A percentile compares a stretch with the other conserved stretches of the same genome.
Evolutionary conservation across 2,329 filamentous ascomycete species (phyloP).

Genomic region (Teratosphaeriaceae sp.): DNA sequence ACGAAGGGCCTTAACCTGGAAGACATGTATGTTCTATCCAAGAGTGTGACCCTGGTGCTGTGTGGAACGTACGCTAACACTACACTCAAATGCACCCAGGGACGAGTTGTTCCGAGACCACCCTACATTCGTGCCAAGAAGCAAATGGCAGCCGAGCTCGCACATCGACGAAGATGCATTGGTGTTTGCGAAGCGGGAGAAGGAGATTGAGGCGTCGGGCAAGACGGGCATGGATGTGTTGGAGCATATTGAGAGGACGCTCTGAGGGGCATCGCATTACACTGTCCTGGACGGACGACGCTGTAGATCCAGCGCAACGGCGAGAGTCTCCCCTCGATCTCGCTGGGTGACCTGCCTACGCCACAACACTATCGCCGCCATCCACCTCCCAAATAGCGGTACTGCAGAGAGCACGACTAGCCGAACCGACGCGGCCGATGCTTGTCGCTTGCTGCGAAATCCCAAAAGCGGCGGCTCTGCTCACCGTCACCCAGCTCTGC

Average conservation of each 20-base stretch:
- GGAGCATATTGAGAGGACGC: background rate
- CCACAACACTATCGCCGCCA: too few relatives aligned
- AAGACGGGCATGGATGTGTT: background rate
- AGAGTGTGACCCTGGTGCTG: constrained; percentile 1
- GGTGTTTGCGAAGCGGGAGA: constrained; percentile 1
- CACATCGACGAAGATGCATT: constrained; percentile 13
- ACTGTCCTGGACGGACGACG: too few relatives aligned
- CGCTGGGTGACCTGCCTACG: too few relatives aligned
- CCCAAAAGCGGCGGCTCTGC: too few relatives aligned
- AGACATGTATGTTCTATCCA: constrained; percentile 6
- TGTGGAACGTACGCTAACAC: background rate
- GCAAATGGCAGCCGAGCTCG: constrained; percentile 18
- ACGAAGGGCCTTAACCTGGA: constrained; percentile 52
- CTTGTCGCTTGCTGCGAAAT: too few relatives aligned
- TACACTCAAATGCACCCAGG: too few relatives aligned
- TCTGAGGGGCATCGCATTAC: background rate
- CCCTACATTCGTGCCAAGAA: constrained; percentile 18
- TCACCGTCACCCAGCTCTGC: too few relatives aligned
- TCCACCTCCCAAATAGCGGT: too few relatives aligned
- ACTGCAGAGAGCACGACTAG: too few relatives aligned
- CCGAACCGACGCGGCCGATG: too few relatives aligned
- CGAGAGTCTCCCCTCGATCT: too few relatives aligned
- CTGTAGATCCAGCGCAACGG: too few relatives aligned
- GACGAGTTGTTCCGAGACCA: constrained; percentile 20
- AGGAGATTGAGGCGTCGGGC: background rate